A percentile compares a stretch with the other conserved stretches of the same genome.
Conservation (phyloP, 2,329 filamentous ascomycete genomes). For the Elsinoe arachidis region DNA sequence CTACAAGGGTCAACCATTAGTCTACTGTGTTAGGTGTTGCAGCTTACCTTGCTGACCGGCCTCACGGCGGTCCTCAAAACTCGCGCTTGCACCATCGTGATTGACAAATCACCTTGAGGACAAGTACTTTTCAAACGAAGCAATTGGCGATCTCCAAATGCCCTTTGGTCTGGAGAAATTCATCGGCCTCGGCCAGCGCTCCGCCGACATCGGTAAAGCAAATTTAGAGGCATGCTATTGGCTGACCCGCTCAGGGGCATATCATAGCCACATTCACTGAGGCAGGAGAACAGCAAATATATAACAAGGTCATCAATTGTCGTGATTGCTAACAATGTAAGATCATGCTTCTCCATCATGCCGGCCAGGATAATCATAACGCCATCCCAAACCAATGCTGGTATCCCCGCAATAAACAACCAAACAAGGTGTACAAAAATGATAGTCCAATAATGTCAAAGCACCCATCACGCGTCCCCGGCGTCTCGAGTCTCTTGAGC, state of each 20-base stretch:
- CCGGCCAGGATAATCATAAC: neutral
- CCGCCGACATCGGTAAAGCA: constrained; percentile 6
- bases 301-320: neutral
- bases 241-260: neutral
- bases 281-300: neutral
- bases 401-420: neutral
- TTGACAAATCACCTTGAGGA: neutral
- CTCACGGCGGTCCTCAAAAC: neutral
- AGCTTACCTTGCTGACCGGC: neutral
- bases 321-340: neutral
- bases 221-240: neutral
- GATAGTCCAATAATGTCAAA: neutral
- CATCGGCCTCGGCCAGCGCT: constrained; percentile 1
- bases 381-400: neutral
- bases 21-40: neutral
- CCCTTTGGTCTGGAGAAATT: constrained; percentile 5
- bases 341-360: neutral
- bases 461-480: neutral
- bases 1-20: neutral
- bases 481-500: constrained; percentile 44
- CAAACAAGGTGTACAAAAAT: neutral
- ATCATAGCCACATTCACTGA: neutral
- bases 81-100: neutral
- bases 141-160: too few relatives aligned
- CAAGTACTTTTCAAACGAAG: neutral